Percentiles rank a stretch among this genome's conserved stretches.
Evolutionary conservation across 208 protist species (phyloP).

Genomic region (Endotrypanum monterogeii): DNA sequence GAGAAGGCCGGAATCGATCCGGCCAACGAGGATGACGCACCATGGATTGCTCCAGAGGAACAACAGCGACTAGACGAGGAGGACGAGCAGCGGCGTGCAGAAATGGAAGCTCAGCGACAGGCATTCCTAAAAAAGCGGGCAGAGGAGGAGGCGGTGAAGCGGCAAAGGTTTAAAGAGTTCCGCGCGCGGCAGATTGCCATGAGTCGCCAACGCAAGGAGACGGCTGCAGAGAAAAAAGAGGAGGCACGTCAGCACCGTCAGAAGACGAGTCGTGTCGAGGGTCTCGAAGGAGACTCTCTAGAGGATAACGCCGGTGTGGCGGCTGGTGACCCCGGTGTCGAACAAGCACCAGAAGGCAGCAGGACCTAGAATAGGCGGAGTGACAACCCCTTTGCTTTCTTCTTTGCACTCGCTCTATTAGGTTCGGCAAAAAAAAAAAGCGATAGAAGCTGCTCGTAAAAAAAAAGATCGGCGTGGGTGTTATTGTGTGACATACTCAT

Average conservation of each 20-base stretch:
- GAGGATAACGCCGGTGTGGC: conserved; percentile 5
- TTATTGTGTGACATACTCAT: too few relatives aligned
- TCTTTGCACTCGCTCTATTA: not conserved
- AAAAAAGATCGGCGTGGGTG: too few relatives aligned
- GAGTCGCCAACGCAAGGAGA: conserved; percentile 71
- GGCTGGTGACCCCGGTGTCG: not conserved
- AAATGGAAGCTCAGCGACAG: conserved; percentile 61
- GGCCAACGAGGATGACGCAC: conserved; percentile 55
- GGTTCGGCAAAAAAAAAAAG: not conserved
- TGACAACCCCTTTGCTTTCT: not conserved
- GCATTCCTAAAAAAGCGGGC: conserved; percentile 57
- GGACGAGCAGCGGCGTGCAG: conserved; percentile 37
- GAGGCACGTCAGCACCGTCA: conserved; percentile 31
- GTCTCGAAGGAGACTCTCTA: not conserved
- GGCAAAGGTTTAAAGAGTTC: conserved; percentile 77
- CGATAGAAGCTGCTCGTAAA: not conserved
- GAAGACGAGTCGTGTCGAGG: conserved; percentile 29
- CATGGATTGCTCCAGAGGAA: conserved; percentile 76
- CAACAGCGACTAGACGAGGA: conserved; percentile 77
- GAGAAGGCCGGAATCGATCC: conserved; percentile 70
- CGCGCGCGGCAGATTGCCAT: conserved; percentile 73
- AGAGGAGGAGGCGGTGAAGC: conserved; percentile 68
- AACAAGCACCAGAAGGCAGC: not conserved
- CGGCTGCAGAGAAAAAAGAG: conserved; percentile 47
- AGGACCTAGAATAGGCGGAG: not conserved